Evolutionary conservation across 1,284 basidiomycete species (phyloP), one percentile per base, ranked within the genome.

Genomic region (Wolfiporia cocos): DNA sequence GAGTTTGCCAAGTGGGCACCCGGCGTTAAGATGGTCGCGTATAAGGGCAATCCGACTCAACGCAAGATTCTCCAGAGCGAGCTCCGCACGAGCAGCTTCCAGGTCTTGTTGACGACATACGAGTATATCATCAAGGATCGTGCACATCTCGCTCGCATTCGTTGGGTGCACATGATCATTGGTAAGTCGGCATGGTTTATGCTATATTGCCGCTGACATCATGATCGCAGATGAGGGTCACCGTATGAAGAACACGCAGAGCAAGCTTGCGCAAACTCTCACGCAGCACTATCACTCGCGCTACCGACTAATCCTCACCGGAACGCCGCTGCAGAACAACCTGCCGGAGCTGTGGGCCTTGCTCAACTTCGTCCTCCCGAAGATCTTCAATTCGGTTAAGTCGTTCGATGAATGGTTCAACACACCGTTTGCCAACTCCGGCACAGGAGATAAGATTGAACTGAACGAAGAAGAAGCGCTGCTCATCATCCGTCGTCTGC

Each of bases 321-420:
- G 96, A 63, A 99, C 96, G 3, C 96, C 96, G 21, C 76, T 99
- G 15, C 95, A 98, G 66, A 99, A 99, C 73, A 99, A 99, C 63
- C 78, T 99, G 29, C 95, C 96, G 11, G 96, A 99, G 66, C 70
- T 99, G 31, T 99, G 96, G 96, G 83, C 96, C 2, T 73, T 99
- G 44, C 87, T 99, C 62, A 99, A 99, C 67, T 99, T 99, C 61
- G 95, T 94, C 36, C 73, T 99, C 15, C 96, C 96, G 18, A 97
- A 93, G 69, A 86, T 99, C 59, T 99, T 99, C 78, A 99, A 99
- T 71, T 99, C 95, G 3, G 94, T 98, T 54, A 97, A 98, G 66
- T 96, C 93, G 35, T 99, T 99, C 61, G 96, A 99, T 60, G 96
- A 99, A 62, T 99, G 96, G 96, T 99, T 99, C 76, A 99, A 99